Percentiles rank a stretch among this genome's conserved stretches.
These are phyloP conservation scores for Tylopilus subfusipes DNA, from an alignment of 768 basidiomycete species.

Conservation along the genomic window DNA sequence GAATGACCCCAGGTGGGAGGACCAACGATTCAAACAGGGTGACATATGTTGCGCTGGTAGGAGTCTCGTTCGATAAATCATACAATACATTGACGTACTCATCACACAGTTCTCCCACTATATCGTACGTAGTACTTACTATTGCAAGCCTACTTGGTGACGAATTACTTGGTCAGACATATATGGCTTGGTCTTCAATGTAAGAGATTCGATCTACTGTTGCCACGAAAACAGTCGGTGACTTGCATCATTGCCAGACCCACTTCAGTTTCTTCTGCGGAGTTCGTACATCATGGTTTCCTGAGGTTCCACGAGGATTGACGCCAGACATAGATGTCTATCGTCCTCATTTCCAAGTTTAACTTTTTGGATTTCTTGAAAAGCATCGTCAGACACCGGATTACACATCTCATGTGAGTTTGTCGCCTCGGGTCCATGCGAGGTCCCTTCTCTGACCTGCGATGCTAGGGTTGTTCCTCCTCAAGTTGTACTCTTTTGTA, in stretches of 20 bases:
- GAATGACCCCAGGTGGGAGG: slow-evolving; percentile 42
- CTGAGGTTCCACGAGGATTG: not conserved
- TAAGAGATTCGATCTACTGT: slow-evolving; percentile 23
- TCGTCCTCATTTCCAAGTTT: slow-evolving; percentile 46
- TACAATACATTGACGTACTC: not conserved
- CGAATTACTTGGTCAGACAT: slow-evolving; percentile 43
- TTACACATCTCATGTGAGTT: slow-evolving; percentile 43
- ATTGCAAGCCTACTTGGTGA: not conserved
- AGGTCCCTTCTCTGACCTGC: not conserved
- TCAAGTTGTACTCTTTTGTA: slow-evolving; percentile 47
- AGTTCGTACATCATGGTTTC: slow-evolving; percentile 37
- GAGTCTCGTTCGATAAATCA: slow-evolving; percentile 6
- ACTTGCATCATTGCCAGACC: slow-evolving; percentile 40
- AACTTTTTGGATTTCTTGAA: slow-evolving; percentile 43
- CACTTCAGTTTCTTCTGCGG: slow-evolving; percentile 55
- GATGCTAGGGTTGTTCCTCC: slow-evolving; percentile 42
- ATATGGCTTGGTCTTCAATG: slow-evolving; percentile 62
- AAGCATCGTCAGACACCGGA: slow-evolving; percentile 42
- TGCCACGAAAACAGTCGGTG: not conserved
- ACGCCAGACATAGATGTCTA: slow-evolving; percentile 40
- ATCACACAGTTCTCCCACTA: slow-evolving; percentile 49
- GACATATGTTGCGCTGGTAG: slow-evolving; percentile 59
- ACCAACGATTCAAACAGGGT: slow-evolving; percentile 54
- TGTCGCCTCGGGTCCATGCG: not conserved
- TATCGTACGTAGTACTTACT: slow-evolving; percentile 45